phyloP scores from a whole-genome alignment of 805 yeast genomes.

The Debaryomyces tyrocola region DNA sequence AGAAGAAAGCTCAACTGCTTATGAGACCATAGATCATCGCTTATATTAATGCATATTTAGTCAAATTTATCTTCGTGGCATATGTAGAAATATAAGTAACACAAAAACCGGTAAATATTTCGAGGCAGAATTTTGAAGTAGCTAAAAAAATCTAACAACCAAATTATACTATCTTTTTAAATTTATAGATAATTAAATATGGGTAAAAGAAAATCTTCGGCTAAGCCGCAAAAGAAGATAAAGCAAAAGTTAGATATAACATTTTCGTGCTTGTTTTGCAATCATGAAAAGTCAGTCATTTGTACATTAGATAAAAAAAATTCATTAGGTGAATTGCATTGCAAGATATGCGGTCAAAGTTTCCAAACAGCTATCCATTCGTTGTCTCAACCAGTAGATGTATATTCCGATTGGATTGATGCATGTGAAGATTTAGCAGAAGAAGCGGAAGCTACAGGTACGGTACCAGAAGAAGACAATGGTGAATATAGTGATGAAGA shows the following conservation, averaged over 20 bases:
- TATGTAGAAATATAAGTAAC: too few species aligned
- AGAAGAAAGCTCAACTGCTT: slow-evolving; percentile 42
- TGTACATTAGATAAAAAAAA: slow-evolving; percentile 86
- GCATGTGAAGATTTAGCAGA: slow-evolving; percentile 90
- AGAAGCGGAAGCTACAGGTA: slow-evolving; percentile 41
- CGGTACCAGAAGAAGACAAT: slow-evolving; percentile 17
- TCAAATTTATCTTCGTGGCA: too few species aligned
- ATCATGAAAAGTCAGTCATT: slow-evolving; percentile 88
- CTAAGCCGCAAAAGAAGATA: slow-evolving; percentile 76
- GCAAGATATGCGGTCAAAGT: slow-evolving; percentile 92
- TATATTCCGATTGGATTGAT: slow-evolving; percentile 97
- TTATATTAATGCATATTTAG: too few species aligned
- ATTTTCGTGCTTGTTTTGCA: slow-evolving; percentile 91
- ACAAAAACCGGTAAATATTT: too few species aligned
- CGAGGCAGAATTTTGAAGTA: too few species aligned
- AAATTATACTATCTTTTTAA: too few species aligned
- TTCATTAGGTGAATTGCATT: slow-evolving; percentile 77
- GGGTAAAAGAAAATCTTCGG: slow-evolving; percentile 84
- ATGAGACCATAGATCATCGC: slow-evolving; percentile 13
- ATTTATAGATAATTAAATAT: slow-evolving; percentile 17
- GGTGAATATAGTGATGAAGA: slow-evolving; percentile 38
- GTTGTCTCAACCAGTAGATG: slow-evolving; percentile 86
- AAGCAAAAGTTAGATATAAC: slow-evolving; percentile 78
- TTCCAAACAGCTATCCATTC: slow-evolving; percentile 88
- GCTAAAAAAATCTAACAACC: too few species aligned